Evolutionary conservation across 768 basidiomycete species (phyloP), one percentile per base, ranked within the genome.

Genomic region (Coprinopsis cinerea): DNA sequence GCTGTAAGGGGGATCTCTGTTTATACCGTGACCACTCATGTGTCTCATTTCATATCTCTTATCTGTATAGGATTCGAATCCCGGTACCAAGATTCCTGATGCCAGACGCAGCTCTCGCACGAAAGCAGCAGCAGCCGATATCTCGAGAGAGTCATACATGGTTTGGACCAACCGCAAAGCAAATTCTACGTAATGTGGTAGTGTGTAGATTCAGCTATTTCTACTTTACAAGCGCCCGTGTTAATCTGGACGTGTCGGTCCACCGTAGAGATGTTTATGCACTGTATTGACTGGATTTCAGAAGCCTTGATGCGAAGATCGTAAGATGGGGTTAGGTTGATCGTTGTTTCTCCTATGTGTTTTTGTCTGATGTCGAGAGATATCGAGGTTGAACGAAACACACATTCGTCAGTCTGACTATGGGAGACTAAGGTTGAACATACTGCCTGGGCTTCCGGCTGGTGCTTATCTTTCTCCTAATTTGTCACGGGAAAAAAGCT

Each of bases 151-250:
- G 61, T 83, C 88, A 20, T 92, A 92, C 62, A 90, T 92, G 88
- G 70, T 75, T 66, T 92, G 91, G 90, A 81, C 81, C 52, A 92
- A 92, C 61, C 85, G 85, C 57, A 77, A 82, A 62, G 87, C 88
- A 40, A 71, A n/a, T n/a, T 75, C 37, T 72, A 70, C 59, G 60
- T 69, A 47, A 67, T 73, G 42, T 75, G 53, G 64, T 28, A 32
- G 37, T 43, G 22, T 24, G 15, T 32, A 30, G 15, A 30, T 32
- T 27, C 28, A 7, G 44, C 27, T 43, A 28, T 45, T 20, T 28
- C 27, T 32, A 5, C 44, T 32, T 5, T 25, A 24, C 10, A 43
- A n/a, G n/a, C n/a, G n/a, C n/a, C n/a, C n/a, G n/a, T n/a, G n/a
- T n/a, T n/a, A n/a, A n/a, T n/a, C n/a, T n/a, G n/a, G n/a, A n/a